Conservation (phyloP, 164 flowering plant genomes). For the Macadamia integrifolia region DNA sequence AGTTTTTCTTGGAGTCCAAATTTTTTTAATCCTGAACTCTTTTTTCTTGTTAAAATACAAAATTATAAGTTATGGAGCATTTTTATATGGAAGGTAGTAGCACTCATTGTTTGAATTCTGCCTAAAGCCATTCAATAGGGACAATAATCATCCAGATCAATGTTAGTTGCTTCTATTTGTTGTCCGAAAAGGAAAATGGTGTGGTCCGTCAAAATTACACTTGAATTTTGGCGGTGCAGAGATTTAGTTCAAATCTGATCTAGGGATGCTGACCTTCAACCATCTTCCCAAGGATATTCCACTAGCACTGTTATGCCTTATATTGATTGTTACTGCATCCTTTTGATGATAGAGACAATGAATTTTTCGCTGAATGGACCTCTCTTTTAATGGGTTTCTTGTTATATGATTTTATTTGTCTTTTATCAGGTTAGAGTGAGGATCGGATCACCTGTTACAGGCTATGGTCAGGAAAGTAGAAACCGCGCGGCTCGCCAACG, state of each 20-base stretch:
- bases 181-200: not conserved
- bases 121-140: no score
- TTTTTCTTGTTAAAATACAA: not conserved
- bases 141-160: not conserved
- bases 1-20: not conserved
- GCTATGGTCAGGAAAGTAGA: slow-evolving; percentile 94
- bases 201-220: not conserved
- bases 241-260: no score
- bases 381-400: not conserved
- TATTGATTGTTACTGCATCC: no score
- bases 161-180: not conserved
- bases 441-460: slow-evolving; percentile 87
- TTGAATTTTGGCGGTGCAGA: no score
- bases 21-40: not conserved
- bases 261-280: no score
- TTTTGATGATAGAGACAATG: no score
- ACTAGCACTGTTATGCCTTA: no score
- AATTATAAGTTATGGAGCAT: no score
- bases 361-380: no score
- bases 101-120: no score
- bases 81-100: no score
- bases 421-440: slow-evolving; percentile 68
- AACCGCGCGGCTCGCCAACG: slow-evolving; percentile 95
- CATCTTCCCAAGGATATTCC: no score
- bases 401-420: slow-evolving; percentile 10